Conservation (phyloP, 2,329 filamentous ascomycete genomes). For the Tolypocladium tropicale region DNA sequence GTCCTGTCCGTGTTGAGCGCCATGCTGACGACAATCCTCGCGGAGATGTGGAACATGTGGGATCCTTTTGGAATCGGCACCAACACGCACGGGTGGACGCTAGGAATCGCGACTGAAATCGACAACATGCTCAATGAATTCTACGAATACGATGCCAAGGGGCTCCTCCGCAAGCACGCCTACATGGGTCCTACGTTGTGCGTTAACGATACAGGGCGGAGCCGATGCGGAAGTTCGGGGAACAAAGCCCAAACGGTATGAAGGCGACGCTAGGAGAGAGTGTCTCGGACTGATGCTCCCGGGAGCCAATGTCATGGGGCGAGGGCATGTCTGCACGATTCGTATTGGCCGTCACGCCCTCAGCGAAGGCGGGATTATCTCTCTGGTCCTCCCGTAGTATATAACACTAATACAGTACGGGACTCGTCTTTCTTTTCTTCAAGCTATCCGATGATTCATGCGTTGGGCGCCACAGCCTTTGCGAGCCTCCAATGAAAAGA, state of each 20-base stretch:
- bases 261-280: neutral
- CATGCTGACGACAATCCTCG: slow-evolving; percentile 8
- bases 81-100: slow-evolving; percentile 14
- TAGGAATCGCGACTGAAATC: slow-evolving; percentile 17
- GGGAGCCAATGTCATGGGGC: neutral
- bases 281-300: too few relatives aligned
- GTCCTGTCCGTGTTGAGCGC: slow-evolving; percentile 5
- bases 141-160: slow-evolving; percentile 9
- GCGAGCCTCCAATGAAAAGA: too few relatives aligned
- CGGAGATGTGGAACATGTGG: slow-evolving; percentile 15
- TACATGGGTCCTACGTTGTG: slow-evolving; percentile 5
- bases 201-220: neutral
- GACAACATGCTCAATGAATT: slow-evolving; percentile 17
- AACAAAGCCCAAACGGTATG: neutral
- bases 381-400: neutral
- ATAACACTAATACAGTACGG: neutral
- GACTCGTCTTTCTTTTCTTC: neutral
- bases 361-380: neutral
- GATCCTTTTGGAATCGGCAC: slow-evolving; percentile 11
- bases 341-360: neutral
- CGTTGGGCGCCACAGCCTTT: neutral
- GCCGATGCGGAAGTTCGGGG: neutral
- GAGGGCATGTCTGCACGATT: neutral
- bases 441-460: neutral
- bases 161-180: slow-evolving; percentile 5